Evolutionary conservation across 768 basidiomycete species (phyloP).

Genomic region (Boletus eberwhitei): DNA sequence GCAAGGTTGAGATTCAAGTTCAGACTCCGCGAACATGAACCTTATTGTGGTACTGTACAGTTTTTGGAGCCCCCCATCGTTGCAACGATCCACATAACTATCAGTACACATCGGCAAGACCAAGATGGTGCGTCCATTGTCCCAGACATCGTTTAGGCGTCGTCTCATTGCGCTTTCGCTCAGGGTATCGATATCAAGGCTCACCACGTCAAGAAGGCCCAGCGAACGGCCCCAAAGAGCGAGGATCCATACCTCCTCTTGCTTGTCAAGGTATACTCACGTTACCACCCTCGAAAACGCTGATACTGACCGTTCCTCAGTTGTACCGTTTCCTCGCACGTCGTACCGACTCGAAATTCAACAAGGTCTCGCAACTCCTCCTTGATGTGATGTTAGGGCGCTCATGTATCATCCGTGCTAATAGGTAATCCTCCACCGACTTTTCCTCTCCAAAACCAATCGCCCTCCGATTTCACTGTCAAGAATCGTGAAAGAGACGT

Average conservation of each 20-base stretch:
- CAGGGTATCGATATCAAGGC: constrained; percentile 94
- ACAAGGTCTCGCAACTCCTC: constrained; percentile 61
- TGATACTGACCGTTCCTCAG: constrained; percentile 40
- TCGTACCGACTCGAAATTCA: constrained; percentile 93
- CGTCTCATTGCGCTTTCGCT: constrained; percentile 9
- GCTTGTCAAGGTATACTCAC: constrained; percentile 81
- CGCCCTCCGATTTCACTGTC: constrained; percentile 95
- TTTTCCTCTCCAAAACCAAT: constrained; percentile 97
- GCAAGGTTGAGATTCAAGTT: constrained; percentile 25
- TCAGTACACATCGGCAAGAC: constrained; percentile 56
- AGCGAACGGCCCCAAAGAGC: constrained; percentile 92
- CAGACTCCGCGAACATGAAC: constrained; percentile 33
- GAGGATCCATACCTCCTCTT: constrained; percentile 99
- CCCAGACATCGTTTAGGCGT: constrained; percentile 23
- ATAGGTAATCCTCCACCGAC: constrained; percentile 89
- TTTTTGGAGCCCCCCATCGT: constrained; percentile 58
- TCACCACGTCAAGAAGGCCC: constrained; percentile 99
- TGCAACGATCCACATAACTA: constrained; percentile 38
- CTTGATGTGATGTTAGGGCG: not conserved
- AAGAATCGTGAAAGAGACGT: constrained; percentile 81
- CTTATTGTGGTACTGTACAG: constrained; percentile 52
- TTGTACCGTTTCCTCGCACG: constrained; percentile 99
- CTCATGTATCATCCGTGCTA: constrained; percentile 19
- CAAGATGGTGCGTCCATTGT: constrained; percentile 78
- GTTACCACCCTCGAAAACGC: constrained; percentile 2